Percentiles rank a stretch among this genome's conserved stretches.
phyloP scores from a whole-genome alignment of 192 early-diverging fungal genomes.

The Coemansia sp. region DNA sequence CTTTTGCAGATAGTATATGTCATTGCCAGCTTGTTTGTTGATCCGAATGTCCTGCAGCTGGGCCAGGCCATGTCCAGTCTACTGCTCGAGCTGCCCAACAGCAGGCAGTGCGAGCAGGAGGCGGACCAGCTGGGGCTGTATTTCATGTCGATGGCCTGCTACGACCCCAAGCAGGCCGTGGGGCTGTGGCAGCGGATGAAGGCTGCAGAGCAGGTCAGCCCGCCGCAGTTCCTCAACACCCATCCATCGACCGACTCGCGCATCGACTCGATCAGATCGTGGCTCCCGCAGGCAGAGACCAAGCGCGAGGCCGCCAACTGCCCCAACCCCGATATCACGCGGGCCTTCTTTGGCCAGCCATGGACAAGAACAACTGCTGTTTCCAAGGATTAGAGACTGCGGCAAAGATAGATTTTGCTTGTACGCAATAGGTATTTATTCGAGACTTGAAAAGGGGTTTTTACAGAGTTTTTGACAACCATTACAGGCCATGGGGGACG shows the following conservation, averaged over 20 bases:
- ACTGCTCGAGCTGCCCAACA: constrained; percentile 82
- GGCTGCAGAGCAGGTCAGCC: constrained; percentile 25
- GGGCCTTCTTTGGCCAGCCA: constrained; percentile 21
- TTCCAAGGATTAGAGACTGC: not conserved
- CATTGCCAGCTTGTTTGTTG: constrained; percentile 63
- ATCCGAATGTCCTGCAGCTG: constrained; percentile 57
- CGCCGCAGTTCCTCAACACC: constrained; percentile 74
- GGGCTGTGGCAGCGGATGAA: constrained; percentile 87
- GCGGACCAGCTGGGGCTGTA: constrained; percentile 87
- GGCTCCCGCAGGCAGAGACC: constrained; percentile 41
- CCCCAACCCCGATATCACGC: constrained; percentile 14
- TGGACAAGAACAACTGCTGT: not conserved
- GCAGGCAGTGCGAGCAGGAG: constrained; percentile 84
- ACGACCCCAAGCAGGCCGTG: constrained; percentile 75
- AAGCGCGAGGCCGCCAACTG: constrained; percentile 45
- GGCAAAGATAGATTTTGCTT: not conserved
- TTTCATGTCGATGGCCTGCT: constrained; percentile 92
- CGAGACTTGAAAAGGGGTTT: not conserved
- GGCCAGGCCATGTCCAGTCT: constrained; percentile 64
- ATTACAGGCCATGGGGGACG: too few relatives aligned
- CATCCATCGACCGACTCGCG: constrained; percentile 77
- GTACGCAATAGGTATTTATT: not conserved
- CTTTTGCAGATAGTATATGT: constrained; percentile 60
- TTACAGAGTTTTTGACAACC: too few relatives aligned
- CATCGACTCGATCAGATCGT: constrained; percentile 57